Conservation (phyloP, 306 rosid genomes). For the Lupinus albus region DNA sequence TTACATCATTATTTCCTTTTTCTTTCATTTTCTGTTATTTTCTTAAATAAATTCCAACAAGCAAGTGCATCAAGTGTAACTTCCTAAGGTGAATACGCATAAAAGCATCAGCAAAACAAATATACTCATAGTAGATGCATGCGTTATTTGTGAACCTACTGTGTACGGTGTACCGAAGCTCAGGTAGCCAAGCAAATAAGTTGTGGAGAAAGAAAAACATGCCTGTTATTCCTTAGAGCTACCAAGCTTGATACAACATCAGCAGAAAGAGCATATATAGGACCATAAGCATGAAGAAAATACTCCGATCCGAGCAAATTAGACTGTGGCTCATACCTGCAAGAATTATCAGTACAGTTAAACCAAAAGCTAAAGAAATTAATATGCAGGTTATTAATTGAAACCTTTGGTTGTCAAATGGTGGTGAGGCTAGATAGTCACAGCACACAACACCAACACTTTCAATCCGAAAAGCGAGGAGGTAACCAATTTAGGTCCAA, state of each 20-base stretch:
- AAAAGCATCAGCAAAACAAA: slow-evolving; percentile 1
- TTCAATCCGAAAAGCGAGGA: neutral
- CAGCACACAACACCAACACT: slow-evolving; percentile 7
- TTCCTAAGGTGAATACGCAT: neutral
- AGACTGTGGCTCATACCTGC: slow-evolving; percentile 85
- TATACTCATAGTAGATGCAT: neutral
- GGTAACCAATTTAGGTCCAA: slow-evolving; percentile 11
- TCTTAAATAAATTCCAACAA: neutral
- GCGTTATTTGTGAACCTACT: slow-evolving; percentile 19
- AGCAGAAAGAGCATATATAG: slow-evolving; percentile 89
- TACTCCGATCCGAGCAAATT: slow-evolving; percentile 91
- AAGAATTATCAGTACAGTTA: slow-evolving; percentile 30
- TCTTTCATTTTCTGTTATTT: too few species aligned
- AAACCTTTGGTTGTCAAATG: neutral
- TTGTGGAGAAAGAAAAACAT: slow-evolving; percentile 40
- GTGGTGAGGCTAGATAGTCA: slow-evolving; percentile 1
- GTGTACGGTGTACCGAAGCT: neutral
- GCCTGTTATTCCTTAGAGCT: slow-evolving; percentile 82
- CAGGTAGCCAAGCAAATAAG: slow-evolving; percentile 28
- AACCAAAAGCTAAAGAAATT: slow-evolving; percentile 11
- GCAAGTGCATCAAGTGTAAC: slow-evolving; percentile 25
- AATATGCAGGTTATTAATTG: slow-evolving; percentile 9
- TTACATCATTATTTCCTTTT: slow-evolving; percentile 3
- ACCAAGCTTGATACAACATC: slow-evolving; percentile 95
- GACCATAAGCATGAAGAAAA: slow-evolving; percentile 98